phyloP scores from a whole-genome alignment of 106 monocot genomes.

The Triglochin maritima region DNA sequence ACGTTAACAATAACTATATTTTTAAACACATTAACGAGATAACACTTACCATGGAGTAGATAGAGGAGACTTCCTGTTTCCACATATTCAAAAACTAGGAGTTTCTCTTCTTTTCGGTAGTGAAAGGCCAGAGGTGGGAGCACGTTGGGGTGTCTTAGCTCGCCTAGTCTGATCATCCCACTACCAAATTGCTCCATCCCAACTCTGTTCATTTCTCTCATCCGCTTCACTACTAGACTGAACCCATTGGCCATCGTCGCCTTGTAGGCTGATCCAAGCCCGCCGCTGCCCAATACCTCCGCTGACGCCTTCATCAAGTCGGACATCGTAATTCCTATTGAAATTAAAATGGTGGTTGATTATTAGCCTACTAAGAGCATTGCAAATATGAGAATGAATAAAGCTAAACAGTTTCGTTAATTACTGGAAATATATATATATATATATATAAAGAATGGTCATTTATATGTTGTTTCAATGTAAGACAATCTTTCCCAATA shows the following conservation, averaged over 20 bases:
- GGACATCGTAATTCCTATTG: too few relatives aligned
- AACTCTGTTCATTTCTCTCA: constrained; percentile 47
- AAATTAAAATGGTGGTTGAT: too few relatives aligned
- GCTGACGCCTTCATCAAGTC: constrained; percentile 88
- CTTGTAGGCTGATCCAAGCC: constrained; percentile 64
- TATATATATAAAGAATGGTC: too few relatives aligned
- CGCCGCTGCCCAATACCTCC: constrained; percentile 64
- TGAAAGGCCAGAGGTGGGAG: constrained; percentile 60
- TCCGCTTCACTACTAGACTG: constrained; percentile 56
- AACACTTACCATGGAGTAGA: constrained; percentile 45
- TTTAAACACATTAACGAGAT: not conserved
- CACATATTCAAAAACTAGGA: constrained; percentile 49
- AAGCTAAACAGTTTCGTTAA: too few relatives aligned
- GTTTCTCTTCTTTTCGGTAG: constrained; percentile 56
- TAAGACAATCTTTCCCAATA: too few relatives aligned
- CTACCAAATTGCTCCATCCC: constrained; percentile 37
- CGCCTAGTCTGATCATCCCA: constrained; percentile 49
- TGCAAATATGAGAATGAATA: too few relatives aligned
- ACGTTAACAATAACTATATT: not conserved
- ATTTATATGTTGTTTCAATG: too few relatives aligned
- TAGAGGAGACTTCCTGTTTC: constrained; percentile 59
- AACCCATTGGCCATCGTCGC: constrained; percentile 38
- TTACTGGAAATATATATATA: too few relatives aligned
- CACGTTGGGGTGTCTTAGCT: constrained; percentile 49
- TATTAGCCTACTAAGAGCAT: too few relatives aligned